Conservation (phyloP, 139 green algal species). For the Trebouxia sp. region DNA sequence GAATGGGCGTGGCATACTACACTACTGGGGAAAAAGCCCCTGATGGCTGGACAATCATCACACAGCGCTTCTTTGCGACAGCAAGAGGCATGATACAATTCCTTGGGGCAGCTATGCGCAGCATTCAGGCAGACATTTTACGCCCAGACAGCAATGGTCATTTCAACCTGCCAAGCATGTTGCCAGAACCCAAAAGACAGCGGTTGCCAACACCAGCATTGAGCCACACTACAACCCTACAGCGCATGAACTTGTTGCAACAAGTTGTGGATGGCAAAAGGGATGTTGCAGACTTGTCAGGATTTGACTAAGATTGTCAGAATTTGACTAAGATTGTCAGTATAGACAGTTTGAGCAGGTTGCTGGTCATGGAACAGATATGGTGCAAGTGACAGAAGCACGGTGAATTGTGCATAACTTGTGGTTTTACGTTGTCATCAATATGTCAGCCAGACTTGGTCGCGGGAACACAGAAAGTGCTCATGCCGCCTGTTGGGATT, state of each 20-base stretch:
- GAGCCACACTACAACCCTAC: constrained; percentile 12
- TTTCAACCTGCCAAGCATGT: constrained; percentile 22
- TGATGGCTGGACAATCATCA: constrained; percentile 28
- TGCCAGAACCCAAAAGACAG: background rate
- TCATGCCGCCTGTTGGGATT: too few species aligned
- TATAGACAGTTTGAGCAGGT: background rate
- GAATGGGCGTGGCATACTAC: constrained; percentile 14
- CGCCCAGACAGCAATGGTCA: background rate
- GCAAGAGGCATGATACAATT: constrained; percentile 18
- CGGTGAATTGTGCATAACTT: too few species aligned
- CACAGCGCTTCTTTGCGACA: constrained; percentile 13
- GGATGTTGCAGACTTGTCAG: constrained; percentile 28
- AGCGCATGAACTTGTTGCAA: constrained; percentile 20
- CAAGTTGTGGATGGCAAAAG: constrained; percentile 5
- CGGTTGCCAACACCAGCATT: constrained; percentile 8
- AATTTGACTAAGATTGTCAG: background rate
- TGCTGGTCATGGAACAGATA: background rate
- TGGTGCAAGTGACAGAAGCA: too few species aligned
- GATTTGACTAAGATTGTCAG: constrained; percentile 1
- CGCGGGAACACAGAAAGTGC: too few species aligned
- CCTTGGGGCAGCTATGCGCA: constrained; percentile 23
- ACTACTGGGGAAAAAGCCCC: constrained; percentile 25
- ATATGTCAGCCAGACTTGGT: too few species aligned
- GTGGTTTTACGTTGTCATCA: too few species aligned
- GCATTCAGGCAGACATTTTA: constrained; percentile 16